These are phyloP conservation scores for Blastobotrys arbuscula DNA, from an alignment of 1,139 yeast species.

Conservation along the genomic window DNA sequence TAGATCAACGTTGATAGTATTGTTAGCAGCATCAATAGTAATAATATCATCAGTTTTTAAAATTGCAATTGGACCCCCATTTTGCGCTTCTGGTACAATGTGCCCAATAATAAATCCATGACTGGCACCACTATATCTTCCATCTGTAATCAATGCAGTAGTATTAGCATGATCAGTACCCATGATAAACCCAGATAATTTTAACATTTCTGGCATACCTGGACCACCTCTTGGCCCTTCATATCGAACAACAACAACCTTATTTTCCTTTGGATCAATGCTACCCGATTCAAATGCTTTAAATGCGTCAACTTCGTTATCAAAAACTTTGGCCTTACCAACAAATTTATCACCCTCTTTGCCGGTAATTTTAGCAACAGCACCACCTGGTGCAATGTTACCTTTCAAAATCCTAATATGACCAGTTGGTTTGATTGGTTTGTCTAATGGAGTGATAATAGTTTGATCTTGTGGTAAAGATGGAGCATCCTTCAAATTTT, in stretches of 20 bases:
- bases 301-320: slow-evolving; percentile 69
- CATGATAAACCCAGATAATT: slow-evolving; percentile 90
- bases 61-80: slow-evolving; percentile 89
- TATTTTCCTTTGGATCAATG: slow-evolving; percentile 84
- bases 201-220: slow-evolving; percentile 97
- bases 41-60: slow-evolving; percentile 80
- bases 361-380: slow-evolving; percentile 92
- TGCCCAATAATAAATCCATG: slow-evolving; percentile 92
- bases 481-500: slow-evolving; percentile 59
- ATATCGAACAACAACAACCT: slow-evolving; percentile 82
- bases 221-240: slow-evolving; percentile 97
- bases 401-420: slow-evolving; percentile 85
- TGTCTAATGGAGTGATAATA: slow-evolving; percentile 58
- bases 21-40: slow-evolving; percentile 78
- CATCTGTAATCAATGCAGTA: slow-evolving; percentile 84
- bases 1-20: slow-evolving; percentile 68
- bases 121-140: slow-evolving; percentile 90
- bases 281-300: slow-evolving; percentile 74
- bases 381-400: slow-evolving; percentile 83
- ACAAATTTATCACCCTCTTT: slow-evolving; percentile 87
- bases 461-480: slow-evolving; percentile 62
- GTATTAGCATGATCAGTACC: slow-evolving; percentile 91
- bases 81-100: slow-evolving; percentile 89
- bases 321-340: slow-evolving; percentile 78
- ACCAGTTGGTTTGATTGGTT: slow-evolving; percentile 77